These are phyloP conservation scores for Picochlorum sp. DNA, from an alignment of 139 green algal species.

Conservation along the genomic window DNA sequence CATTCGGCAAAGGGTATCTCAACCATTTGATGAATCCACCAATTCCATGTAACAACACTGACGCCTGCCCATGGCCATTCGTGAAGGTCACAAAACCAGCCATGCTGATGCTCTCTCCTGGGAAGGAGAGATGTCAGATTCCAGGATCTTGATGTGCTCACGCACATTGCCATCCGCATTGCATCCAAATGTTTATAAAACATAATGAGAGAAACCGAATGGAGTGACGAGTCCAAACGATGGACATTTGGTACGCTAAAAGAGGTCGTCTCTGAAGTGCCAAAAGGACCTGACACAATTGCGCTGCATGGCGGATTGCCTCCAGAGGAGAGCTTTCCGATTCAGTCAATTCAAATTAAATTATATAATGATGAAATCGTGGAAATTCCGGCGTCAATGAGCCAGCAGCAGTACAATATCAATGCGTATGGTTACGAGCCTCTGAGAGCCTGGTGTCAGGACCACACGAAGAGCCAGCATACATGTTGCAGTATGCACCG, in stretches of 20 bases:
- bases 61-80: neutral
- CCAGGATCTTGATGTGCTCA: no score
- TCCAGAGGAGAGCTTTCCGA: constrained; percentile 17
- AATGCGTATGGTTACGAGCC: constrained; percentile 19
- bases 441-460: constrained; percentile 25
- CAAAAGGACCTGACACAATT: constrained; percentile 2
- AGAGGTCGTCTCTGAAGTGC: neutral
- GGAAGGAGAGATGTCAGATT: no score
- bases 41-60: neutral
- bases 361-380: constrained; percentile 1
- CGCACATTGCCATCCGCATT: no score
- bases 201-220: neutral
- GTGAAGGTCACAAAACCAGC: neutral
- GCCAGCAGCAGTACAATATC: constrained; percentile 43
- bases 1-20: constrained; percentile 77
- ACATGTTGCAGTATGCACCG: constrained; percentile 10
- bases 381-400: constrained; percentile 2
- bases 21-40: constrained; percentile 29
- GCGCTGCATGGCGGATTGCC: constrained; percentile 26
- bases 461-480: constrained; percentile 19
- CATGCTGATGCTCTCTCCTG: neutral
- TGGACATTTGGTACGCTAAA: neutral
- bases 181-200: neutral
- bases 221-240: neutral
- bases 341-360: constrained; percentile 8